Percentiles rank a stretch among this genome's conserved stretches.
Evolutionary conservation across 2,329 filamentous ascomycete genomes (phyloP).

Genomic region (Didymella pomorum): DNA sequence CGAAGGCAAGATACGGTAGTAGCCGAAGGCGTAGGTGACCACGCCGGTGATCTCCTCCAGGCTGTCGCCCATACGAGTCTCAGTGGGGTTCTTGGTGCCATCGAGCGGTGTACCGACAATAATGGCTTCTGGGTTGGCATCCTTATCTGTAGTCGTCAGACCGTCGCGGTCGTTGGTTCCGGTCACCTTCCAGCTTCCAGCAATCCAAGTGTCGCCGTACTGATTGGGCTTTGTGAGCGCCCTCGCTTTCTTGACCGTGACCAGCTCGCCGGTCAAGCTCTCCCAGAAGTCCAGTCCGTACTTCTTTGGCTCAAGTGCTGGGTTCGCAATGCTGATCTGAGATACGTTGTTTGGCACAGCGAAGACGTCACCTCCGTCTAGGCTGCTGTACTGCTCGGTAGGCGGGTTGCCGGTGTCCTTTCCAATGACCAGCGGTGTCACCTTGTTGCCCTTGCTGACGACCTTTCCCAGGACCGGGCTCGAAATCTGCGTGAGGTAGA

Average conservation of each 20-base stretch:
- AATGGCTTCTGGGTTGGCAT: constrained; percentile 75
- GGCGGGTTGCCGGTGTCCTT: constrained; percentile 65
- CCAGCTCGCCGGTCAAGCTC: constrained; percentile 71
- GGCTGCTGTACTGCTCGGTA: constrained; percentile 65
- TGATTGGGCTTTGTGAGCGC: constrained; percentile 68
- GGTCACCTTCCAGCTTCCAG: constrained; percentile 69
- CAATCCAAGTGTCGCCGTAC: constrained; percentile 74
- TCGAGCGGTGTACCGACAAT: constrained; percentile 71
- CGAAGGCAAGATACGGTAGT: constrained; percentile 72
- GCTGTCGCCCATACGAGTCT: constrained; percentile 70
- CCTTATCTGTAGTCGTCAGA: constrained; percentile 66
- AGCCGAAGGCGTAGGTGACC: constrained; percentile 70
- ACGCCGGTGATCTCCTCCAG: constrained; percentile 74
- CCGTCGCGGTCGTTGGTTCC: constrained; percentile 70
- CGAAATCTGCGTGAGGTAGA: constrained; percentile 70
- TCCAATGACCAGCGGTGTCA: constrained; percentile 68
- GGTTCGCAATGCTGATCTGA: constrained; percentile 67
- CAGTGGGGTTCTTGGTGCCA: constrained; percentile 66
- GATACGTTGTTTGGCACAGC: constrained; percentile 68
- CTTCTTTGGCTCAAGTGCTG: constrained; percentile 64
- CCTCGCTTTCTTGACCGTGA: constrained; percentile 66
- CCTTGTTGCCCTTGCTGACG: constrained; percentile 62
- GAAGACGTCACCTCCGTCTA: constrained; percentile 73
- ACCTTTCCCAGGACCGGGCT: constrained; percentile 63
- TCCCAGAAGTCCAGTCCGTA: constrained; percentile 81